Percentiles rank a stretch among this genome's conserved stretches.
Evolutionary conservation across 2,329 filamentous ascomycete species (phyloP).

Genomic region (Trichoderma sp.): DNA sequence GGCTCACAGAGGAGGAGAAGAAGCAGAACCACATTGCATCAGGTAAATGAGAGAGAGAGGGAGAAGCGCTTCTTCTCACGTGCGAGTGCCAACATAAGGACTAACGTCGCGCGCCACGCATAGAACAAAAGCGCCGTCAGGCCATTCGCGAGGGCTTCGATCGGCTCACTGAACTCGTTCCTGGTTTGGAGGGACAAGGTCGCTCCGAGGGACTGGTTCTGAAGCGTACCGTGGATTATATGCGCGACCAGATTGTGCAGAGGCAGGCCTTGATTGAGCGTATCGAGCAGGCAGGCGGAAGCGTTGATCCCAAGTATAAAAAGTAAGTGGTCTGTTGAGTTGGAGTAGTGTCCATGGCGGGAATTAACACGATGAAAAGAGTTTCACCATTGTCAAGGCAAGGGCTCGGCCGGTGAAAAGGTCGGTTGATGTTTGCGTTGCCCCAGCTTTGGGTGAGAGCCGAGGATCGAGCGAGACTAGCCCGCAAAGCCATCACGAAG

Average conservation of each 20-base stretch:
- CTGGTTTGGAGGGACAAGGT: conserved; percentile 77
- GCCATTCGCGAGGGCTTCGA: conserved; percentile 85
- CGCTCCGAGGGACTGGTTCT: conserved; percentile 85
- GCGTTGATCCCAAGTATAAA: conserved; percentile 48
- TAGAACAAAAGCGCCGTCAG: conserved; percentile 46
- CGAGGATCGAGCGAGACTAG: not conserved
- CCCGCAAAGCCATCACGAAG: not conserved
- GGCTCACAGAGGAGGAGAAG: conserved; percentile 53
- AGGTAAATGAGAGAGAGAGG: conserved; percentile 36
- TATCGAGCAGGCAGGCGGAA: conserved; percentile 57
- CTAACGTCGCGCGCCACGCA: conserved; percentile 19
- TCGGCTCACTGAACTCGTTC: conserved; percentile 73
- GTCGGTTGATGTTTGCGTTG: not conserved
- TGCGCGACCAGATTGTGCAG: conserved; percentile 58
- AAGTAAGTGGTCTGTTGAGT: conserved; percentile 33
- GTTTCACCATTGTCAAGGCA: not conserved
- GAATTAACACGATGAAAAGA: not conserved
- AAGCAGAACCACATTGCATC: conserved; percentile 56
- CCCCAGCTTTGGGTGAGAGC: not conserved
- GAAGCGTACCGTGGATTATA: conserved; percentile 64
- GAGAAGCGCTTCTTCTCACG: not conserved
- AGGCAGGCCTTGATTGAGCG: conserved; percentile 56
- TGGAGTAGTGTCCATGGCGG: rapidly evolving
- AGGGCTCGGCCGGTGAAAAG: not conserved
- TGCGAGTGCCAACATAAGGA: not conserved